A percentile compares a stretch with the other conserved stretches of the same genome.
Evolutionary conservation across 2,329 filamentous ascomycete species (phyloP).

Genomic region (Beauveria brongniartii): DNA sequence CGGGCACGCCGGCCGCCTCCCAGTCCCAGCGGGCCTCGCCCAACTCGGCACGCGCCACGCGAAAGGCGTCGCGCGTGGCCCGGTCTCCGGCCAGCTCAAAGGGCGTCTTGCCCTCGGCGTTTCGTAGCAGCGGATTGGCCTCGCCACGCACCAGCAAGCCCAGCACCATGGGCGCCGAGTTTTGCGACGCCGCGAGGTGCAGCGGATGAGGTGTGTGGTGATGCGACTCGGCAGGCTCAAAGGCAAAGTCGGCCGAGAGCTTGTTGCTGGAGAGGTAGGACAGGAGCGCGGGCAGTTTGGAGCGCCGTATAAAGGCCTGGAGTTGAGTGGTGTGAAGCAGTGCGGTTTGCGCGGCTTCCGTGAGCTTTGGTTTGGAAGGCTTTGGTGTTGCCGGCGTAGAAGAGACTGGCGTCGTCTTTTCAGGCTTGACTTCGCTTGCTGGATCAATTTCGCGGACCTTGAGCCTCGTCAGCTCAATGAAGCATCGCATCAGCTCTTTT

Average conservation of each 20-base stretch:
- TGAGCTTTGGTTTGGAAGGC: conserved; percentile 54
- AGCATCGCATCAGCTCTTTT: conserved; percentile 87
- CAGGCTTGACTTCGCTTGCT: conserved; percentile 41
- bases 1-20: conserved; percentile 65
- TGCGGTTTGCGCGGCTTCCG: conserved; percentile 76
- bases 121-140: conserved; percentile 64
- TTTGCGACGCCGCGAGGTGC: conserved; percentile 73
- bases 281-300: conserved; percentile 79
- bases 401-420: conserved; percentile 26
- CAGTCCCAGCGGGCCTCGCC: conserved; percentile 73
- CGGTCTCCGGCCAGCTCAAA: conserved; percentile 86
- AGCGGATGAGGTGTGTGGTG: conserved; percentile 77
- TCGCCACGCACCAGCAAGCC: conserved; percentile 68
- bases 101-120: conserved; percentile 69
- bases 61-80: conserved; percentile 81
- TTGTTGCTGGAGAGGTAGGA: conserved; percentile 74
- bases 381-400: conserved; percentile 36
- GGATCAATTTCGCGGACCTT: conserved; percentile 77
- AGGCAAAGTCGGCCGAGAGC: conserved; percentile 63
- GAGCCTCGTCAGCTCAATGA: conserved; percentile 84
- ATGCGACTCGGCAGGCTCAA: conserved; percentile 63
- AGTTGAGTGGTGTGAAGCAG: conserved; percentile 82
- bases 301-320: conserved; percentile 78
- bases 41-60: conserved; percentile 73
- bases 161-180: conserved; percentile 66